Evolutionary conservation across 2,329 filamentous ascomycete species (phyloP).

Genomic region (Septoria linicola): DNA sequence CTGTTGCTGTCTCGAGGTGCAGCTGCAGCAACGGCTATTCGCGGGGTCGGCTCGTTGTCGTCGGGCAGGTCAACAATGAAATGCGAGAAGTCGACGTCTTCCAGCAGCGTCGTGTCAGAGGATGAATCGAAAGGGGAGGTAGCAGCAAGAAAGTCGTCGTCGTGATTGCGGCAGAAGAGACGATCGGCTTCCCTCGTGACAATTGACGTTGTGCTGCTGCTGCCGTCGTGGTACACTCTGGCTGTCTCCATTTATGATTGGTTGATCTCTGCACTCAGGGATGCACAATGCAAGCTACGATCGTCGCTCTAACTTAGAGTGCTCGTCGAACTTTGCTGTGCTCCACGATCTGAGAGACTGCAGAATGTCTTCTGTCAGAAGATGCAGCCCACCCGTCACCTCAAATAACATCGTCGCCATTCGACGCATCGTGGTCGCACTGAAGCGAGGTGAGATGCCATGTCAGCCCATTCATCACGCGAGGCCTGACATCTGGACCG

Average conservation of each 20-base stretch:
- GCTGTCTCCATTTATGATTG: neutral
- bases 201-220: neutral
- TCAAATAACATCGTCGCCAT: conserved; percentile 44
- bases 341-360: neutral
- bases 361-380: neutral
- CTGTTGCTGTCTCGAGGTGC: too few relatives aligned
- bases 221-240: neutral
- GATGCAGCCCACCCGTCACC: neutral
- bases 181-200: neutral
- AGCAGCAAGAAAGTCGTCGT: neutral
- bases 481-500: too few relatives aligned
- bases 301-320: neutral
- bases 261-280: too few relatives aligned
- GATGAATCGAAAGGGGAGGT: neutral
- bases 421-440: too few relatives aligned
- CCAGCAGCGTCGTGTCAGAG: neutral
- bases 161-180: neutral
- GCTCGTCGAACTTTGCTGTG: neutral
- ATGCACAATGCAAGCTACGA: too few relatives aligned
- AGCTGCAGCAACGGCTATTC: neutral
- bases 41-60: neutral
- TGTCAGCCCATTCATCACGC: too few relatives aligned
- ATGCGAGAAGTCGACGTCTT: neutral
- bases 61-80: neutral
- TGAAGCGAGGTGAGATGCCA: too few relatives aligned